phyloP scores from a whole-genome alignment of 768 basidiomycete genomes.

The Podaxis sp. region DNA sequence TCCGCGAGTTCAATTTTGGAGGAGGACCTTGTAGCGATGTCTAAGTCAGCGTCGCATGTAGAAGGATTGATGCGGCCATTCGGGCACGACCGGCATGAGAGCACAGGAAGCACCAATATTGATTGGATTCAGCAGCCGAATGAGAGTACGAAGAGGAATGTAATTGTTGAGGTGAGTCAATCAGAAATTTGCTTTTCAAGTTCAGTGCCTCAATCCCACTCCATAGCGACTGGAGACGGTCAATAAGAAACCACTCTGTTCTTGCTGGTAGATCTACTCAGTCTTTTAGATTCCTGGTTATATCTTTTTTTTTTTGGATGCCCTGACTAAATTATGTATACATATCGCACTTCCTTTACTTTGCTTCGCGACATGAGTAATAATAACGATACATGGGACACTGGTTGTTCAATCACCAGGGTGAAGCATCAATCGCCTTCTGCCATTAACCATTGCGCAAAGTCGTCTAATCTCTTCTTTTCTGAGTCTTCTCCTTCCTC shows the following conservation, averaged over 20 bases:
- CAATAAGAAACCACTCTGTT: conserved; percentile 65
- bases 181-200: not conserved
- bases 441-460: conserved; percentile 82
- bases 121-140: conserved; percentile 49
- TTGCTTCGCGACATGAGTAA: conserved; percentile 2
- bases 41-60: conserved; percentile 73
- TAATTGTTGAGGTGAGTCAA: conserved; percentile 68
- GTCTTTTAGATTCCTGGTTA: conserved; percentile 12
- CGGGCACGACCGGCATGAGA: conserved; percentile 7
- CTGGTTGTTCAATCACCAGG: not conserved
- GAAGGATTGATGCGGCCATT: conserved; percentile 37
- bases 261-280: conserved; percentile 59
- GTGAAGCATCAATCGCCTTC: conserved; percentile 61
- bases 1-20: conserved; percentile 59
- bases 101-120: conserved; percentile 23
- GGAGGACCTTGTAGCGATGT: conserved; percentile 72
- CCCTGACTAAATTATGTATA: conserved; percentile 23
- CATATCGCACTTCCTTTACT: conserved; percentile 7
- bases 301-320: conserved; percentile 15
- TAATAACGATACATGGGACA: conserved; percentile 8
- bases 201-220: not conserved
- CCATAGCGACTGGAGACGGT: conserved; percentile 72
- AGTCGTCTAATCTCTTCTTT: conserved; percentile 82
- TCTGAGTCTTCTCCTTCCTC: conserved; percentile 74
- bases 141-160: conserved; percentile 50